Conservation (phyloP, 306 rosid genomes). For the Alnus rubra region DNA sequence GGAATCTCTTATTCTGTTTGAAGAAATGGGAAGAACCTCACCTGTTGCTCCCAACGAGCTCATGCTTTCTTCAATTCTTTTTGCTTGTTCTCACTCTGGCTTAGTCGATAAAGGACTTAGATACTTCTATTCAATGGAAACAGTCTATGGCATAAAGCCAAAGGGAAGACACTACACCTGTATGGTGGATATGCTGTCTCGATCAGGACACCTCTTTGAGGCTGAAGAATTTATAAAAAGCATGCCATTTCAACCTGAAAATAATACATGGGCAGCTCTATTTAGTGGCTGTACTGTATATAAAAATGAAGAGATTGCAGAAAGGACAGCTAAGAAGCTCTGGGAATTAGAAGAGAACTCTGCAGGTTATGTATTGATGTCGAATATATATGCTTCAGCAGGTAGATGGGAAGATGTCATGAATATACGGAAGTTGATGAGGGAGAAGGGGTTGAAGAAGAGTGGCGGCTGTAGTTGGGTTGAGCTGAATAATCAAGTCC, state of each 20-base stretch:
- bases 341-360: neutral
- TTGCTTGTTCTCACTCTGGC: conserved; percentile 26
- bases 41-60: conserved; percentile 14
- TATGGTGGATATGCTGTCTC: conserved; percentile 21
- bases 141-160: conserved; percentile 12
- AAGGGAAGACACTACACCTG: conserved; percentile 21
- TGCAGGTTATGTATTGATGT: conserved; percentile 10
- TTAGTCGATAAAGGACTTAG: conserved; percentile 6
- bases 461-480: conserved; percentile 18
- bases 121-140: conserved; percentile 15
- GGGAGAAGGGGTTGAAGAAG: conserved; percentile 12
- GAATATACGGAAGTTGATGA: conserved; percentile 10
- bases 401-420: conserved; percentile 19
- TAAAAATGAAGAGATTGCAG: conserved; percentile 15
- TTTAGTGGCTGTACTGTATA: conserved; percentile 3
- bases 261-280: conserved; percentile 16
- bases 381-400: conserved; percentile 7
- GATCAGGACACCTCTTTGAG: conserved; percentile 12
- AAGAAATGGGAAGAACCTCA: conserved; percentile 22
- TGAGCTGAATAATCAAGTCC: conserved; percentile 10
- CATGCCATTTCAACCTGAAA: conserved; percentile 17
- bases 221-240: conserved; percentile 10
- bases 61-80: conserved; percentile 20
- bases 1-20: conserved; percentile 11
- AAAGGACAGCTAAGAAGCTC: conserved; percentile 18